Percentiles rank a stretch among this genome's conserved stretches.
phyloP scores from a whole-genome alignment of 2,329 filamentous ascomycete genomes.

The Cladophialophora bantiana region DNA sequence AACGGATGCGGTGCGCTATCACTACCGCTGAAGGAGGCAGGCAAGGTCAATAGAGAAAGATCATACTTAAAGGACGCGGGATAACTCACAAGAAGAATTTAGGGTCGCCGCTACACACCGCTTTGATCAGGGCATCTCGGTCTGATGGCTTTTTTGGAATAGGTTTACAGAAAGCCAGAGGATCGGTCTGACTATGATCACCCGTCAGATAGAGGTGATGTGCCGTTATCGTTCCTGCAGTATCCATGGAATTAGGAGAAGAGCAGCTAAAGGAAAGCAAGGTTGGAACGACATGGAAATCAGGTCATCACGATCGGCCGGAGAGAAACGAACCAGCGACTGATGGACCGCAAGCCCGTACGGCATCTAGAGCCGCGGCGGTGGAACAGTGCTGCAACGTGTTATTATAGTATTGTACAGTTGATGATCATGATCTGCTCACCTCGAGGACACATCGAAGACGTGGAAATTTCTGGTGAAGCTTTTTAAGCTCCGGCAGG shows the following conservation, averaged over 20 bases:
- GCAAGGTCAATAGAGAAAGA: background rate
- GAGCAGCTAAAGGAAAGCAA: background rate
- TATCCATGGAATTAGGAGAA: background rate
- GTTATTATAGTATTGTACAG: background rate
- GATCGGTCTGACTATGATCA: slow-evolving; percentile 73
- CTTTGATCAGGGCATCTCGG: slow-evolving; percentile 73
- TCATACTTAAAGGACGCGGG: background rate
- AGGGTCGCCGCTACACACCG: slow-evolving; percentile 60
- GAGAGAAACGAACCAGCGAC: slow-evolving; percentile 61
- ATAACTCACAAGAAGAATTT: slow-evolving; percentile 66
- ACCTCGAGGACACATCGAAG: slow-evolving; percentile 65
- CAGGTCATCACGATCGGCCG: background rate
- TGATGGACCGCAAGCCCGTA: slow-evolving; percentile 75
- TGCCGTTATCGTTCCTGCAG: slow-evolving; percentile 75
- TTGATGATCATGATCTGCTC: background rate
- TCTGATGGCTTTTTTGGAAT: slow-evolving; percentile 76
- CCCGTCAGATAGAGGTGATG: slow-evolving; percentile 84
- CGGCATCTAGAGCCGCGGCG: slow-evolving; percentile 77
- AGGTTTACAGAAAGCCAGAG: slow-evolving; percentile 82
- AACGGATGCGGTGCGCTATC: slow-evolving; percentile 73
- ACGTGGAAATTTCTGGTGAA: slow-evolving; percentile 77
- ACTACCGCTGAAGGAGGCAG: slow-evolving; percentile 51
- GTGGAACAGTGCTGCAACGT: slow-evolving; percentile 75
- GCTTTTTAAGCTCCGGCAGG: slow-evolving; percentile 75
- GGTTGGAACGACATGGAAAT: background rate